Conservation (phyloP, 352 stramenopile genomes). For the Blastocystis sp. region DNA sequence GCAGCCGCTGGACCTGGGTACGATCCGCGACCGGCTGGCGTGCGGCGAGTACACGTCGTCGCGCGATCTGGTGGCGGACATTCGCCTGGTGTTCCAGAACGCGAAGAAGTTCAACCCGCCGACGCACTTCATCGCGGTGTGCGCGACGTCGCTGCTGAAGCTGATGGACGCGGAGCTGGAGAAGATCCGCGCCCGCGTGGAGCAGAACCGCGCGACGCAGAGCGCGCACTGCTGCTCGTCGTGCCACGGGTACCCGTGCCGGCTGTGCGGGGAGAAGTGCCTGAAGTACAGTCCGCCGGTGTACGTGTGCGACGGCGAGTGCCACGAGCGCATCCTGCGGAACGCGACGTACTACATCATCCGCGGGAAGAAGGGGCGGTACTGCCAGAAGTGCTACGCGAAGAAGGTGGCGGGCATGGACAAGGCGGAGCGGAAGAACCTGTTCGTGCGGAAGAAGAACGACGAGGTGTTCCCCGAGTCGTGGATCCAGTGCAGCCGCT, state of each 20-base stretch:
- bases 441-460: constrained; percentile 64
- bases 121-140: constrained; percentile 22
- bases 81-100: constrained; percentile 53
- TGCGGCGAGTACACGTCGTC: neutral
- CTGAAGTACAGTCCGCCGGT: constrained; percentile 32
- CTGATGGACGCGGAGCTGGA: constrained; percentile 25
- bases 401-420: constrained; percentile 18
- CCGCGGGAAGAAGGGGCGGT: constrained; percentile 35
- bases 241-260: constrained; percentile 24
- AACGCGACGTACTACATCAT: constrained; percentile 67
- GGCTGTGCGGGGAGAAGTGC: constrained; percentile 43
- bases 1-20: constrained; percentile 39
- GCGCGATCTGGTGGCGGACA: constrained; percentile 15
- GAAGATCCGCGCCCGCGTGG: constrained; percentile 1
- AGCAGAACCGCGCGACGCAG: constrained; percentile 13
- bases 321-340: constrained; percentile 46
- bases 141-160: neutral
- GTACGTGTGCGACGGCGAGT: constrained; percentile 44
- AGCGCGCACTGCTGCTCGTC: constrained; percentile 18
- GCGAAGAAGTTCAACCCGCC: constrained; percentile 32
- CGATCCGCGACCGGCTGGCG: constrained; percentile 25
- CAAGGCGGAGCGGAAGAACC: constrained; percentile 45
- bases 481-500: constrained; percentile 36
- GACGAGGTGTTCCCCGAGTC: constrained; percentile 59
- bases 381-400: constrained; percentile 51